Evolutionary conservation across 2,329 filamentous ascomycete species (phyloP), one percentile per base, ranked within the genome.

Genomic region (Dactylellina parvicollis): DNA sequence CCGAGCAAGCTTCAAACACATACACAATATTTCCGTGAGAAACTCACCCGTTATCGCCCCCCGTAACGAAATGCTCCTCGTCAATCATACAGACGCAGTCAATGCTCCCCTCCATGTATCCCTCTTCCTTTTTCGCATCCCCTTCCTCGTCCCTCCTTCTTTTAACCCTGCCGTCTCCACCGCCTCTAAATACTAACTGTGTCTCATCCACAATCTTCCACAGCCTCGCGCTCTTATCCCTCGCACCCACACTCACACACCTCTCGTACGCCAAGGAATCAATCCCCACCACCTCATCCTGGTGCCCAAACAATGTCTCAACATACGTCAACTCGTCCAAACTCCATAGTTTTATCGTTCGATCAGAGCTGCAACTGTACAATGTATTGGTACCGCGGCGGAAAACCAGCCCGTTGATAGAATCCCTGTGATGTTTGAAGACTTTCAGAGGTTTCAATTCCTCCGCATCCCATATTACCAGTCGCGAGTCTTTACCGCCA

Each of bases 131-230:
- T 7, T 32, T 40, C 36, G 2, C 34, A 2, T 18, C 42, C 14
- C 84, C 83, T 14, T 83, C 81, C 50, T 80, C 83, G 42, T 80
- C 82, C 47, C 80, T 82, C 44, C 18, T 75, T 76, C 40, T 78
- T 78, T 67, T 78, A 75, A 42, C 79, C 34, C 77, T 78, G 24
- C 85, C 83, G 8, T 82, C 81, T 42, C 88, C 90, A 75, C 92
- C 92, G 67, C 93, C 94, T 50, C 94, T 89, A 81, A 98, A 99
- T 1, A 98, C 93, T 4, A 99, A 86, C 80, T 99, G 95, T 1
- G 90, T 92, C 82, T 99, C 94, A 78, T 99, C 95, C 3, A 92
- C 88, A 1, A 99, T 93, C 81, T 97, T 97, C 95, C 95, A 99
- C 77, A 96, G 82, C 69, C 95, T 86, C 38, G 94, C 95, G 1